Conservation (phyloP, 1,284 basidiomycete species). For the Porodaedalea pini region DNA sequence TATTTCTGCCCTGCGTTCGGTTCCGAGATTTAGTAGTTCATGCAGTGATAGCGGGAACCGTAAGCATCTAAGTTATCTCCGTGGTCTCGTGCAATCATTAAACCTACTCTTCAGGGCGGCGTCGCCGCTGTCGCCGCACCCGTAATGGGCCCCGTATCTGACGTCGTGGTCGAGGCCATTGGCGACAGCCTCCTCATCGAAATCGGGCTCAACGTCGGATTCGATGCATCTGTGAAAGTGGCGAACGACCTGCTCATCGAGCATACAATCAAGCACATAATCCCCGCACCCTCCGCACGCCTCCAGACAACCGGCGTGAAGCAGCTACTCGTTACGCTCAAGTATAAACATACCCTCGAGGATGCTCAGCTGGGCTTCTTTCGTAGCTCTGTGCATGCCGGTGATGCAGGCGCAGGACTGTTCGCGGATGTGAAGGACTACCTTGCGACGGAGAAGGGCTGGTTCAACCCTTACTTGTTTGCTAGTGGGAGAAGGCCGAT, state of each 20-base stretch:
- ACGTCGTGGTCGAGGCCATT: constrained; percentile 46
- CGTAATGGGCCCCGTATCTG: constrained; percentile 52
- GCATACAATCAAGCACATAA: constrained; percentile 43
- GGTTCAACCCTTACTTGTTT: constrained; percentile 66
- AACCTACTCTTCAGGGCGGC: constrained; percentile 42
- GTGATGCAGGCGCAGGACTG: constrained; percentile 39
- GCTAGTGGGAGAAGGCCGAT: constrained; percentile 55
- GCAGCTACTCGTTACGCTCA: constrained; percentile 54
- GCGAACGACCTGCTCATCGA: constrained; percentile 55
- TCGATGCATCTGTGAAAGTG: constrained; percentile 46
- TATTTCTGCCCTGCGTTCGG: constrained; percentile 61
- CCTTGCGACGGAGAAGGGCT: constrained; percentile 58
- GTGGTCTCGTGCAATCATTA: neutral
- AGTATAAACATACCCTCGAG: constrained; percentile 54
- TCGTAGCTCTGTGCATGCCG: constrained; percentile 50
- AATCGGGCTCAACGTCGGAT: constrained; percentile 50
- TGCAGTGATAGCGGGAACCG: constrained; percentile 57
- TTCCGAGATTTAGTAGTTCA: constrained; percentile 62
- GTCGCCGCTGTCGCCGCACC: constrained; percentile 54
- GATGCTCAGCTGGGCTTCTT: constrained; percentile 62
- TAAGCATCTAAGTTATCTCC: constrained; percentile 30
- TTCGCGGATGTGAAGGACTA: constrained; percentile 65
- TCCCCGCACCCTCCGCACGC: constrained; percentile 49
- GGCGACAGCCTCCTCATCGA: constrained; percentile 57
- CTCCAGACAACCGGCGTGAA: constrained; percentile 60